phyloP scores from a whole-genome alignment of 768 basidiomycete species.

The Termitomyces sp. region DNA sequence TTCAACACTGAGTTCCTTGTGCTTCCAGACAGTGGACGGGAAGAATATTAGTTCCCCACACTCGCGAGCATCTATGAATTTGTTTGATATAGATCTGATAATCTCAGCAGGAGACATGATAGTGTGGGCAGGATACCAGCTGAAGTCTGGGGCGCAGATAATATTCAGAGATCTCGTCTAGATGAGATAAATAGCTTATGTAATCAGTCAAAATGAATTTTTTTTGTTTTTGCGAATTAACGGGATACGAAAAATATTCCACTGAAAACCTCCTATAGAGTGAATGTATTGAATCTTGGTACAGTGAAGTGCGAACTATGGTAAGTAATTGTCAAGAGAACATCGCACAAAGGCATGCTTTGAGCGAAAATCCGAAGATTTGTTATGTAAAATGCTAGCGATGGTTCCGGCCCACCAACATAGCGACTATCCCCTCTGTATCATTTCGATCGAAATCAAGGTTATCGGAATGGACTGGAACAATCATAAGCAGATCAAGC shows the following conservation, averaged over 20 bases:
- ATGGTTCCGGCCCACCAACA: slow-evolving; percentile 22
- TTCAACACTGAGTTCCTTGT: slow-evolving; percentile 58
- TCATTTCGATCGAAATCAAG: not conserved
- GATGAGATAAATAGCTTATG: not conserved
- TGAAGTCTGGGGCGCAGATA: not conserved
- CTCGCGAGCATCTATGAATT: slow-evolving; percentile 51
- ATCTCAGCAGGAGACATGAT: slow-evolving; percentile 42
- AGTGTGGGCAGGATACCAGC: not conserved
- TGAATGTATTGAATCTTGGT: slow-evolving; percentile 5
- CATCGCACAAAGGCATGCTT: not conserved
- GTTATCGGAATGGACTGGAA: not conserved
- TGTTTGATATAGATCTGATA: slow-evolving; percentile 44
- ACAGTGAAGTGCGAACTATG: slow-evolving; percentile 8
- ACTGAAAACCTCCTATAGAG: slow-evolving; percentile 3
- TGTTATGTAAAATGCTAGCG: slow-evolving; percentile 12
- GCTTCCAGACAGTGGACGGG: slow-evolving; percentile 59
- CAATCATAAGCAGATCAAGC: slow-evolving; percentile 34
- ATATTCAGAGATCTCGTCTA: not conserved
- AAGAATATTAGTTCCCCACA: slow-evolving; percentile 74
- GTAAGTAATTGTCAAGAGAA: not conserved
- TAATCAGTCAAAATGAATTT: not conserved
- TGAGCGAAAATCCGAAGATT: not conserved
- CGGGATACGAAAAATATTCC: not conserved
- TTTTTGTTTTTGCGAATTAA: too few species aligned
- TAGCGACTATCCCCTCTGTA: not conserved